phyloP scores from a whole-genome alignment of 176 grass and related monocot species.

The Echinochloa phyllopogon region DNA sequence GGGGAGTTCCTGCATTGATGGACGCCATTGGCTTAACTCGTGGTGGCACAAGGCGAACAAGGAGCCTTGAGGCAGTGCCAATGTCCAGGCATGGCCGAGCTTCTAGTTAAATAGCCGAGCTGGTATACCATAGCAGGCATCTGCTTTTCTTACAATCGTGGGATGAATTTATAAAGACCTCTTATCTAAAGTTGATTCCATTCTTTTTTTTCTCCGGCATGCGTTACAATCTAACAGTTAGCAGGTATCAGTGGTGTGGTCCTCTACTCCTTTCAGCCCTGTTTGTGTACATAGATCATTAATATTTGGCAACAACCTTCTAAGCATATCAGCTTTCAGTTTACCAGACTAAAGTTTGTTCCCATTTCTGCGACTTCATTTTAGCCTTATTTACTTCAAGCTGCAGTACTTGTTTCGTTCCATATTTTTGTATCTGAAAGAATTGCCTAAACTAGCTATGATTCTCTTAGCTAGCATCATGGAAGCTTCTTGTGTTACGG shows the following conservation, averaged over 20 bases:
- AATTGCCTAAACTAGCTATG: background rate
- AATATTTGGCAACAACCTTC: background rate
- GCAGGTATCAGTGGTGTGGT: too few species aligned
- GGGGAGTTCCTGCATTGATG: background rate
- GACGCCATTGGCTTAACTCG: background rate
- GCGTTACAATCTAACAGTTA: background rate
- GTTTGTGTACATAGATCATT: background rate
- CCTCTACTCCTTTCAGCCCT: background rate
- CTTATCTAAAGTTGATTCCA: background rate
- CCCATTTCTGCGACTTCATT: background rate
- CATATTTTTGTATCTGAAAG: background rate
- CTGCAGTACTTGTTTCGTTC: background rate
- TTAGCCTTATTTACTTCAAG: background rate
- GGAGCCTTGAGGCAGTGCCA: background rate
- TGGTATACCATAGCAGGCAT: background rate
- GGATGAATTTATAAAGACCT: background rate
- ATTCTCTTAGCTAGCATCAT: background rate
- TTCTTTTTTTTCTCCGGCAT: background rate
- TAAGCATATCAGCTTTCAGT: background rate
- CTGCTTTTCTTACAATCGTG: background rate
- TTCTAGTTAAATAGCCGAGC: background rate
- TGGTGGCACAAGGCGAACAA: background rate
- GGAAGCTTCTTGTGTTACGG: background rate
- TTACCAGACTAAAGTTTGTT: background rate
- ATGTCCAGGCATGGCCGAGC: background rate